phyloP scores from a whole-genome alignment of 305 asterid genomes.

The Solanum hybrid region DNA sequence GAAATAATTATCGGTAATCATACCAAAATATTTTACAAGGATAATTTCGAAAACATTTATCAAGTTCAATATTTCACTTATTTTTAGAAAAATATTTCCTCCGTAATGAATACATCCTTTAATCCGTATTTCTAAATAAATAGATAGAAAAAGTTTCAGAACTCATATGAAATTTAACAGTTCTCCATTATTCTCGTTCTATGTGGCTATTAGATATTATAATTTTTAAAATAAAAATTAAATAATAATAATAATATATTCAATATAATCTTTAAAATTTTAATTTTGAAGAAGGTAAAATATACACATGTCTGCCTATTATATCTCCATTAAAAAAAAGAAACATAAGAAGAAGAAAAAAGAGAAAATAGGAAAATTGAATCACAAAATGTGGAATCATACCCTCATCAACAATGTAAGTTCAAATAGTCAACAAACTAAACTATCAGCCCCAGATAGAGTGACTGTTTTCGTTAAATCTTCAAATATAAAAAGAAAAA shows the following conservation, averaged over 20 bases:
- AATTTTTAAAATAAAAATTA: too few relatives aligned
- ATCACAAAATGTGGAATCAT: not conserved
- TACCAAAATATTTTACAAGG: not conserved
- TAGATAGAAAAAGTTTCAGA: not conserved
- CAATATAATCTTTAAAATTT: too few relatives aligned
- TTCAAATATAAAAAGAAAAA: too few relatives aligned
- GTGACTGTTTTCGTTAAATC: too few relatives aligned
- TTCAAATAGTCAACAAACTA: too few relatives aligned
- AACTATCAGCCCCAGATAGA: too few relatives aligned
- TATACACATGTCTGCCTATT: not conserved
- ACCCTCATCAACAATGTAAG: too few relatives aligned
- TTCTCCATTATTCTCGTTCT: not conserved
- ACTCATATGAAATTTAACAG: not conserved
- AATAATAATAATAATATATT: too few relatives aligned
- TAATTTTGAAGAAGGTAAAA: not conserved
- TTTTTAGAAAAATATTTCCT: not conserved
- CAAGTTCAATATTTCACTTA: not conserved
- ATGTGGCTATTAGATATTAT: not conserved
- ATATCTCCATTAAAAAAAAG: not conserved
- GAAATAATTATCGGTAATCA: not conserved
- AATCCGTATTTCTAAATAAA: not conserved
- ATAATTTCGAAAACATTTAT: not conserved
- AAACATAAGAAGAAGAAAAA: too few relatives aligned
- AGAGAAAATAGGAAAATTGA: too few relatives aligned
- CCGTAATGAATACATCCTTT: not conserved